phyloP scores from a whole-genome alignment of 805 yeast species.

The Ogataea glucozyma region DNA sequence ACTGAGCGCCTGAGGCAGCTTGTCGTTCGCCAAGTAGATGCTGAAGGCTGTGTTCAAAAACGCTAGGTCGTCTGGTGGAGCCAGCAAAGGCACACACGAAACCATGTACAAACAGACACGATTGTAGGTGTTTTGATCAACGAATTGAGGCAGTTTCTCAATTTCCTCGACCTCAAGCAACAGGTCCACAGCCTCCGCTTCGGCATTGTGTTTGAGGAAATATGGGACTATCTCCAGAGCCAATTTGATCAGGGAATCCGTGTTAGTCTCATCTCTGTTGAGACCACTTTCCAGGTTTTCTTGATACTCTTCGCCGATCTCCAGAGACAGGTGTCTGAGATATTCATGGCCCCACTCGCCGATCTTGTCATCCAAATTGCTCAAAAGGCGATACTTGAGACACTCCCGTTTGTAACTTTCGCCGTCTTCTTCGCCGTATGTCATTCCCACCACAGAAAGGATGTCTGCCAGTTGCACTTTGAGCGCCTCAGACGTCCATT shows the following conservation, averaged over 20 bases:
- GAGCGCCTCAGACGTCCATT: slow-evolving; percentile 54
- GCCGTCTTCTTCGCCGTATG: slow-evolving; percentile 76
- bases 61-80: slow-evolving; percentile 89
- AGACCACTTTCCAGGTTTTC: slow-evolving; percentile 38
- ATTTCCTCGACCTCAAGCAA: slow-evolving; percentile 86
- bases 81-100: slow-evolving; percentile 92
- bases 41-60: slow-evolving; percentile 87
- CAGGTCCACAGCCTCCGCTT: slow-evolving; percentile 96
- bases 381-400: slow-evolving; percentile 69
- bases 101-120: slow-evolving; percentile 94
- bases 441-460: slow-evolving; percentile 92
- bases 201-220: slow-evolving; percentile 93
- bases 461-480: slow-evolving; percentile 76
- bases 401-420: slow-evolving; percentile 60
- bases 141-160: slow-evolving; percentile 77
- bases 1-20: slow-evolving; percentile 85
- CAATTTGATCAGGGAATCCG: slow-evolving; percentile 51
- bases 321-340: slow-evolving; percentile 91
- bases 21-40: slow-evolving; percentile 75
- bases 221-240: slow-evolving; percentile 81
- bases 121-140: slow-evolving; percentile 78
- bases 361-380: slow-evolving; percentile 49
- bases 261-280: slow-evolving; percentile 25
- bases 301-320: slow-evolving; percentile 86
- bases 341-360: slow-evolving; percentile 98